Evolutionary conservation across 2,329 filamentous ascomycete genomes (phyloP).

Genomic region (Alternaria burnsii): DNA sequence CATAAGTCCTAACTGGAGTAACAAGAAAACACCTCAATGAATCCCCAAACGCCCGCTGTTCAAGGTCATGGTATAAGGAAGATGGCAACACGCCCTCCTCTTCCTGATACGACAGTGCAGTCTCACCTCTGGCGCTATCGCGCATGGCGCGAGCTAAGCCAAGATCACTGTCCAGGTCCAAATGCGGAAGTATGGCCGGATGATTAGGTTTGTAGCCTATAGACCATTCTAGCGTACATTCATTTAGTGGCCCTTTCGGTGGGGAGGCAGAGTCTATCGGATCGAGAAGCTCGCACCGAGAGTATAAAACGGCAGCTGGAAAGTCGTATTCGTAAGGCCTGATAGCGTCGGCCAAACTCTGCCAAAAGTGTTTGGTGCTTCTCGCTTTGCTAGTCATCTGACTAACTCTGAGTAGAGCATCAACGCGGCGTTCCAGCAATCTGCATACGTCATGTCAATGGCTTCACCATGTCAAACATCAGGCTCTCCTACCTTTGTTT

Average conservation of each 20-base stretch:
- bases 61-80: slow-evolving; percentile 12
- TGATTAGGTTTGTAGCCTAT: slow-evolving; percentile 16
- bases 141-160: slow-evolving; percentile 10
- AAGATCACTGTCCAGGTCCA: slow-evolving; percentile 8
- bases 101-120: slow-evolving; percentile 4
- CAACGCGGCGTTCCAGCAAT: slow-evolving; percentile 21
- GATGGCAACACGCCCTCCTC: slow-evolving; percentile 12
- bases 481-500: slow-evolving; percentile 19
- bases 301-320: slow-evolving; percentile 20
- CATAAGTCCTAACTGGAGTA: slow-evolving; percentile 15
- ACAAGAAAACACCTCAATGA: slow-evolving; percentile 13
- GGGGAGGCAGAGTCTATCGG: not conserved
- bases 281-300: slow-evolving; percentile 2
- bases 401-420: slow-evolving; percentile 15
- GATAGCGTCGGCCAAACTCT: slow-evolving; percentile 11
- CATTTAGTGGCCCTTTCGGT: not conserved
- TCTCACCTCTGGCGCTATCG: slow-evolving; percentile 1
- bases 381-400: slow-evolving; percentile 17
- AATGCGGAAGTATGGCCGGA: slow-evolving; percentile 8
- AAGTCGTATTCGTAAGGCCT: slow-evolving; percentile 22
- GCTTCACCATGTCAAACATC: not conserved
- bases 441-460: not conserved
- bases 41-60: slow-evolving; percentile 23
- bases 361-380: slow-evolving; percentile 19
- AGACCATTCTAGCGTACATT: slow-evolving; percentile 15